phyloP scores from a whole-genome alignment of 495 filamentous ascomycete species.

The Aspergillus sclerotioniger region DNA sequence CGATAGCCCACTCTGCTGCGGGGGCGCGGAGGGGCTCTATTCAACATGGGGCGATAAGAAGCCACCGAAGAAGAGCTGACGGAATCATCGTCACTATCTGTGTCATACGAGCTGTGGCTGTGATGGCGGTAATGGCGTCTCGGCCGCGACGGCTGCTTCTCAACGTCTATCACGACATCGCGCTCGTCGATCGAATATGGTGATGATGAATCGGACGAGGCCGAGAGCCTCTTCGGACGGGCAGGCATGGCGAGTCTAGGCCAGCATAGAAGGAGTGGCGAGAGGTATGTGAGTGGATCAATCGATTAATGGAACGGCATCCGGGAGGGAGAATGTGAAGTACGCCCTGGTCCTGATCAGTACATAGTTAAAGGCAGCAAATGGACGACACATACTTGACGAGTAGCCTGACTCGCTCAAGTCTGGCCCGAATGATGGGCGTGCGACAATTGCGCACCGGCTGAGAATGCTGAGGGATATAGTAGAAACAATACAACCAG shows the following conservation, averaged over 20 bases:
- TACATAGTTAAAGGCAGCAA: background rate
- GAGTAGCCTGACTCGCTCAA: background rate
- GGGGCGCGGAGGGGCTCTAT: constrained; percentile 30
- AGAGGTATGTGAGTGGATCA: background rate
- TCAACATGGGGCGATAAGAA: constrained; percentile 58
- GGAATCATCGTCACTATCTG: constrained; percentile 29
- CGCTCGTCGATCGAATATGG: background rate
- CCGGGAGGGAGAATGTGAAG: constrained; percentile 4
- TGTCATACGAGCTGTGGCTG: constrained; percentile 28
- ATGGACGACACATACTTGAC: background rate
- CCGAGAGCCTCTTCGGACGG: constrained; percentile 35
- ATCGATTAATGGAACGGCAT: constrained; percentile 12
- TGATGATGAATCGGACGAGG: constrained; percentile 24
- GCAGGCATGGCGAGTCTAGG: constrained; percentile 32
- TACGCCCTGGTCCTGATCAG: background rate
- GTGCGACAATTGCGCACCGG: background rate
- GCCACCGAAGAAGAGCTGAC: constrained; percentile 28
- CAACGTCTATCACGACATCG: constrained; percentile 32
- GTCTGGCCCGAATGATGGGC: background rate
- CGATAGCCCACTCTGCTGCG: constrained; percentile 51
- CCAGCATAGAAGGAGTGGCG: constrained; percentile 12
- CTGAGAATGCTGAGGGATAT: background rate
- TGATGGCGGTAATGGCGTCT: constrained; percentile 22
- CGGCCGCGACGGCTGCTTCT: constrained; percentile 35
- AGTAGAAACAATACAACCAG: background rate